Percentiles rank a stretch among this genome's conserved stretches.
These are phyloP conservation scores for Penicillium maclennaniae DNA, from an alignment of 495 filamentous ascomycete species.

Conservation along the genomic window DNA sequence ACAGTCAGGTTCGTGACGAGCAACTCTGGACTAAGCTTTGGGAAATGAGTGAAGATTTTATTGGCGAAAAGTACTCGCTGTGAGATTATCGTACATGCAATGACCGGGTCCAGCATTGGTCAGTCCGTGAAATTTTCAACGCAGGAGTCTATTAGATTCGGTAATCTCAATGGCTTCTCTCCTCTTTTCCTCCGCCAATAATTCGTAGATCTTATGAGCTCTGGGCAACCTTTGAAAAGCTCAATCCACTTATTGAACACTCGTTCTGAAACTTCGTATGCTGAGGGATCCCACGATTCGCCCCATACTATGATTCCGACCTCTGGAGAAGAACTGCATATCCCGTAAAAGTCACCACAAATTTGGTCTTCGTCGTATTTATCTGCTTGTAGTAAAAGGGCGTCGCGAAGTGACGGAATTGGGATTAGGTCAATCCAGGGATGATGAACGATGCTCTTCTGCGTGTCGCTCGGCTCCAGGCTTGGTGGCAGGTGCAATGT, in stretches of 20 bases:
- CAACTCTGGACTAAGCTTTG: slow-evolving; percentile 16
- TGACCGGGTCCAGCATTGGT: neutral
- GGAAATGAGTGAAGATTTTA: slow-evolving; percentile 15
- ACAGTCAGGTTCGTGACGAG: slow-evolving; percentile 14
- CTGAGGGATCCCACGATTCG: slow-evolving; percentile 22
- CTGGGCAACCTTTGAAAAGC: slow-evolving; percentile 16
- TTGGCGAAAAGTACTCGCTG: slow-evolving; percentile 8
- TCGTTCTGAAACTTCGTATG: slow-evolving; percentile 20
- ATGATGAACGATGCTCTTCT: slow-evolving; percentile 22
- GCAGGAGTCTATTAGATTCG: neutral
- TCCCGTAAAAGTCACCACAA: slow-evolving; percentile 18
- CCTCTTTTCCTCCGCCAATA: slow-evolving; percentile 21
- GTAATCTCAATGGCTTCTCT: slow-evolving; percentile 11
- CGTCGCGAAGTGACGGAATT: slow-evolving; percentile 15
- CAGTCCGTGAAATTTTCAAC: slow-evolving; percentile 1
- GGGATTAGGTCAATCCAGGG: slow-evolving; percentile 27
- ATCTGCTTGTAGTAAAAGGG: slow-evolving; percentile 1
- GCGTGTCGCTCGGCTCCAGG: slow-evolving; percentile 14
- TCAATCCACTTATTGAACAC: slow-evolving; percentile 18
- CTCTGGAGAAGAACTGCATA: neutral
- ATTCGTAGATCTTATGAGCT: slow-evolving; percentile 20
- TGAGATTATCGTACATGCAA: neutral
- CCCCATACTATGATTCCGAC: slow-evolving; percentile 22
- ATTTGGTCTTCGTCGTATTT: slow-evolving; percentile 20
- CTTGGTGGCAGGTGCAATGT: slow-evolving; percentile 16